Evolutionary conservation across 139 green algal species (phyloP).

Genomic region (Auxenochlorella pyrenoidosa): DNA sequence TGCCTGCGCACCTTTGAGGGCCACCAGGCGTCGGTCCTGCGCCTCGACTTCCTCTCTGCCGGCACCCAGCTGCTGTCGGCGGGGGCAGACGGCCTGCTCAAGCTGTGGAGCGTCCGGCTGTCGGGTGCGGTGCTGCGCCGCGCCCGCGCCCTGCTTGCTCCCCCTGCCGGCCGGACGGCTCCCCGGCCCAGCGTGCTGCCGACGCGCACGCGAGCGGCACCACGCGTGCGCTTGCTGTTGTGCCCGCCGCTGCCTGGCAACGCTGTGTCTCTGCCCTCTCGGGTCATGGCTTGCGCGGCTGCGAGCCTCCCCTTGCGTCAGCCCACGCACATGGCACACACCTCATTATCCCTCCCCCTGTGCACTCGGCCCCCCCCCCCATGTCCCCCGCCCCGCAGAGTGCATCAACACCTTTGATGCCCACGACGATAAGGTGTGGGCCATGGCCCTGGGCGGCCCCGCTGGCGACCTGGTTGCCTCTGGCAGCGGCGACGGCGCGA

Average conservation of each 20-base stretch:
- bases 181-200: too few relatives aligned
- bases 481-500: slow-evolving; percentile 82
- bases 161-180: neutral
- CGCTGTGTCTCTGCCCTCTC: too few relatives aligned
- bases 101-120: slow-evolving; percentile 87
- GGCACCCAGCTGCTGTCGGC: slow-evolving; percentile 85
- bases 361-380: too few relatives aligned
- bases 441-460: slow-evolving; percentile 55
- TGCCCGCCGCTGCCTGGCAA: too few relatives aligned
- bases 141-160: neutral
- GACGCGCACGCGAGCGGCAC: too few relatives aligned
- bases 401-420: slow-evolving; percentile 91
- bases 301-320: too few relatives aligned
- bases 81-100: slow-evolving; percentile 95
- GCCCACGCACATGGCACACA: too few relatives aligned
- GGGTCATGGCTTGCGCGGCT: too few relatives aligned
- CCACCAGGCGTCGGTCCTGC: slow-evolving; percentile 88
- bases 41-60: slow-evolving; percentile 77
- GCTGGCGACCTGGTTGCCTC: slow-evolving; percentile 62
- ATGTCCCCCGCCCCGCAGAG: slow-evolving; percentile 65
- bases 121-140: neutral
- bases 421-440: slow-evolving; percentile 94
- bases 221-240: too few relatives aligned
- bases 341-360: too few relatives aligned
- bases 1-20: slow-evolving; percentile 96